Percentiles rank a stretch among this genome's conserved stretches.
Conservation (phyloP, 192 early-diverging fungal species). For the Polychytrium aggregatum region DNA sequence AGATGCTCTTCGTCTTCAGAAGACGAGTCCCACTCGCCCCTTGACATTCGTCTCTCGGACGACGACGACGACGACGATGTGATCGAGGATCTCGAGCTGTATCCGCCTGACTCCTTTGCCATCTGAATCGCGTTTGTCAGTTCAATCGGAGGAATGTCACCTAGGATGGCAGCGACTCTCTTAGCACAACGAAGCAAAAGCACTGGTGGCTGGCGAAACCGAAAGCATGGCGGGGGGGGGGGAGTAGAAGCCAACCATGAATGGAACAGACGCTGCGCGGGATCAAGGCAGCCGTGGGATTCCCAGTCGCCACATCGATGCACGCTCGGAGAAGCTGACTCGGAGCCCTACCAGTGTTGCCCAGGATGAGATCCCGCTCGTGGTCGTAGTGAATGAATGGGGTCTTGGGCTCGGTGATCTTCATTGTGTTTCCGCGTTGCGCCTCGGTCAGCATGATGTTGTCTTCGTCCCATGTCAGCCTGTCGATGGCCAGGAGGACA, state of each 20-base stretch:
- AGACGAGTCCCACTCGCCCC: constrained; percentile 46
- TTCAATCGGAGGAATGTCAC: constrained; percentile 22
- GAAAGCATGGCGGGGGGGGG: constrained; percentile 9
- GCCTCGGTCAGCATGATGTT: constrained; percentile 79
- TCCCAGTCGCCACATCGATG: not conserved
- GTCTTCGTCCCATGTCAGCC: constrained; percentile 91
- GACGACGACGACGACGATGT: not conserved
- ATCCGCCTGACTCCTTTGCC: no score
- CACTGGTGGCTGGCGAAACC: constrained; percentile 3
- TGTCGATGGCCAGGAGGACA: no score
- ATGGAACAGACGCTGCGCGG: not conserved
- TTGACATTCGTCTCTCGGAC: not conserved
- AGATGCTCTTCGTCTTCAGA: constrained; percentile 36
- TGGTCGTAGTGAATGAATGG: constrained; percentile 86
- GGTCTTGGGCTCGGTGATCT: constrained; percentile 92
- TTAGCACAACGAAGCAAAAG: not conserved
- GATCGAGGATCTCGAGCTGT: not conserved
- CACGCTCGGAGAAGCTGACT: not conserved
- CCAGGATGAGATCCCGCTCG: constrained; percentile 61
- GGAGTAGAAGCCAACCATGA: not conserved
- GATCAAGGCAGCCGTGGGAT: not conserved
- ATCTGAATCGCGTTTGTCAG: constrained; percentile 13
- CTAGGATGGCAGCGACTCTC: not conserved
- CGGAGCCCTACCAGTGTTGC: constrained; percentile 22
- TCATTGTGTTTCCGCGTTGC: constrained; percentile 88